Conservation (phyloP, 345 rosid genomes). For the Syzygium jambos region DNA sequence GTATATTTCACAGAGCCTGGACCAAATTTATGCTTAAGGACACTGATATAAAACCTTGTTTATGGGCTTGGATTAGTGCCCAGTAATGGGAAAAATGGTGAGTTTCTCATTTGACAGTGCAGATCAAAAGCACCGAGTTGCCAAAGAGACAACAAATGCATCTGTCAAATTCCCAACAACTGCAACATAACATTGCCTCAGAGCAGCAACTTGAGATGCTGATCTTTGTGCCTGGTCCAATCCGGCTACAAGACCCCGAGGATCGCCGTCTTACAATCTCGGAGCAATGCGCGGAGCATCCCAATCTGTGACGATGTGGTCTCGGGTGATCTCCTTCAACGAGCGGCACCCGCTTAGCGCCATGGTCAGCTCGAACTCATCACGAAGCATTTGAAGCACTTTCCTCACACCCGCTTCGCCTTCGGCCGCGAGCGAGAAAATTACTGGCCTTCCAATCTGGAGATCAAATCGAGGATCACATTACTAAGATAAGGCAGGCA, state of each 20-base stretch:
- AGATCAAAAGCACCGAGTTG: background rate
- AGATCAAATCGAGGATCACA: background rate
- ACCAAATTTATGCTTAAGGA: background rate
- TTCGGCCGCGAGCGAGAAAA: conserved; percentile 67
- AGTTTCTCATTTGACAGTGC: background rate
- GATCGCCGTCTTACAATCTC: conserved; percentile 16
- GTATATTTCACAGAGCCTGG: background rate
- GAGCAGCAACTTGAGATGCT: background rate
- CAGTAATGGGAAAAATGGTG: background rate
- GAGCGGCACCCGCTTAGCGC: conserved; percentile 77
- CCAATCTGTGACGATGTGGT: conserved; percentile 64
- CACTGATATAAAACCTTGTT: background rate
- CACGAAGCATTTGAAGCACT: conserved; percentile 58
- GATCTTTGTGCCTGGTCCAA: background rate
- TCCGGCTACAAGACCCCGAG: background rate
- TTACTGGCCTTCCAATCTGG: conserved; percentile 83
- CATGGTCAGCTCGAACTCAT: conserved; percentile 86
- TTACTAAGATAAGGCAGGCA: background rate
- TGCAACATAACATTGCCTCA: background rate
- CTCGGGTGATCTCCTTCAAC: conserved; percentile 62
- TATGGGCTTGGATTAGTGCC: background rate
- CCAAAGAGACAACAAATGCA: background rate
- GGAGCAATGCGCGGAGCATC: conserved; percentile 34
- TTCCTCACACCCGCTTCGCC: conserved; percentile 69
- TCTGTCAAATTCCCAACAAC: background rate